Conservation (phyloP, 345 rosid genomes). For the Lepidium africanum region DNA sequence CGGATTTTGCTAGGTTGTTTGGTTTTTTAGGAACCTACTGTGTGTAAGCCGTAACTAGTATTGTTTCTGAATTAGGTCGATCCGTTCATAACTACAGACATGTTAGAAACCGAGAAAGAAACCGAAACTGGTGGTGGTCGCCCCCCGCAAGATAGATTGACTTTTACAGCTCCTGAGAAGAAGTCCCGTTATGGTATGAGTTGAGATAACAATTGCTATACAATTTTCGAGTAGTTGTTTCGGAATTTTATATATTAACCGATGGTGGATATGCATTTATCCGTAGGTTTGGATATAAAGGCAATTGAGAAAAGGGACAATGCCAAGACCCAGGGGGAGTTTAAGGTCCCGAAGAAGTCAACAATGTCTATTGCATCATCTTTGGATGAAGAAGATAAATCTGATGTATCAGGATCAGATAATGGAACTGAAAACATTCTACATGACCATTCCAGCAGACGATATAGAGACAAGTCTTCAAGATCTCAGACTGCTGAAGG, state of each 20-base stretch:
- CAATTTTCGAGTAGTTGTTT: not conserved
- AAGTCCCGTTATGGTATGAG: slow-evolving; percentile 42
- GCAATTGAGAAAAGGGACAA: slow-evolving; percentile 44
- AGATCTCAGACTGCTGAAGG: slow-evolving; percentile 31
- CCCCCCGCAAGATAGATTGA: slow-evolving; percentile 38
- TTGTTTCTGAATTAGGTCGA: slow-evolving; percentile 23
- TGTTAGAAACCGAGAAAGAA: slow-evolving; percentile 32
- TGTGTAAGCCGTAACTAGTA: not conserved
- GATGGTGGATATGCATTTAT: not conserved
- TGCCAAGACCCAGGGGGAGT: slow-evolving; percentile 31
- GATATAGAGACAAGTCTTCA: slow-evolving; percentile 44
- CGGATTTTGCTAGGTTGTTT: not conserved
- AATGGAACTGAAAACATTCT: slow-evolving; percentile 23
- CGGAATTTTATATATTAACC: not conserved
- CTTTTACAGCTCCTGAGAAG: slow-evolving; percentile 49
- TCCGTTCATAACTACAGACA: slow-evolving; percentile 27
- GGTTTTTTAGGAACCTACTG: not conserved
- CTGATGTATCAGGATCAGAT: slow-evolving; percentile 18
- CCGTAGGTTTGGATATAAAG: slow-evolving; percentile 36
- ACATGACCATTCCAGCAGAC: slow-evolving; percentile 37
- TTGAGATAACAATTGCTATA: not conserved
- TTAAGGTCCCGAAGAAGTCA: slow-evolving; percentile 56
- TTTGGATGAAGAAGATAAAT: slow-evolving; percentile 49
- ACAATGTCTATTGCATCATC: slow-evolving; percentile 42
- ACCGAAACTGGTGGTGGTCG: slow-evolving; percentile 27